Percentiles rank a stretch among this genome's conserved stretches.
Conservation (phyloP, 805 yeast genomes). For the Saccharomycopsis guyanensis region DNA sequence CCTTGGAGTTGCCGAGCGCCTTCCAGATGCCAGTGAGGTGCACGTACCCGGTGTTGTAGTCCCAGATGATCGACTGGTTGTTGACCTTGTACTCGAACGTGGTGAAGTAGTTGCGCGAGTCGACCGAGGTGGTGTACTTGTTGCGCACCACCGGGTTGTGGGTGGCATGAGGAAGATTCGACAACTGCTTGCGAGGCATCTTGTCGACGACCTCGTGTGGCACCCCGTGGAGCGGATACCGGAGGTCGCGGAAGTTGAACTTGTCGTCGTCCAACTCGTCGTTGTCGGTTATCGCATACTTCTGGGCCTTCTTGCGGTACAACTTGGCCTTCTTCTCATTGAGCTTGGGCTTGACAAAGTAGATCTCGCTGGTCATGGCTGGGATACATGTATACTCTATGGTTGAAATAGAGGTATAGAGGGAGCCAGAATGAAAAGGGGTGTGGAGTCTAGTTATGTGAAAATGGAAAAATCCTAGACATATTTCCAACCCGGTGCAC, state of each 20-base stretch:
- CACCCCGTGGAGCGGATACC: slow-evolving; percentile 17
- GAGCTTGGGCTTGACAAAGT: slow-evolving; percentile 18
- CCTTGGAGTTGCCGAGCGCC: slow-evolving; percentile 57
- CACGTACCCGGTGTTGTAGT: slow-evolving; percentile 74
- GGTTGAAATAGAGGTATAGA: not conserved
- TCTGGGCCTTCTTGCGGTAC: slow-evolving; percentile 10
- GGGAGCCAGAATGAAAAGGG: not conserved
- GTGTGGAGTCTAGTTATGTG: not conserved
- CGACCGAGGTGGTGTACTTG: slow-evolving; percentile 66
- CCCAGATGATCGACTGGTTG: slow-evolving; percentile 79
- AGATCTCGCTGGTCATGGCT: slow-evolving; percentile 2
- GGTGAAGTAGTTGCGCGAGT: slow-evolving; percentile 59
- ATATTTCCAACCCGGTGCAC: not conserved
- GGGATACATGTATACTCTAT: not conserved
- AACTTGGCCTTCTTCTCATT: slow-evolving; percentile 16
- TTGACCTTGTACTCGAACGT: slow-evolving; percentile 67
- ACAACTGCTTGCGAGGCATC: slow-evolving; percentile 9
- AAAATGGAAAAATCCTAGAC: not conserved
- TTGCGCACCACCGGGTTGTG: slow-evolving; percentile 26
- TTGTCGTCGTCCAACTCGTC: slow-evolving; percentile 17
- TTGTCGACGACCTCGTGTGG: not conserved
- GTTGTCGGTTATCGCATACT: not conserved
- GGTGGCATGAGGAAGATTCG: slow-evolving; percentile 17
- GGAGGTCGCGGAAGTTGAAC: slow-evolving; percentile 9
- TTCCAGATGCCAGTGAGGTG: slow-evolving; percentile 89